A percentile compares a stretch with the other conserved stretches of the same genome.
Conservation (phyloP, 768 basidiomycete species). For the Ramaria rubella region DNA sequence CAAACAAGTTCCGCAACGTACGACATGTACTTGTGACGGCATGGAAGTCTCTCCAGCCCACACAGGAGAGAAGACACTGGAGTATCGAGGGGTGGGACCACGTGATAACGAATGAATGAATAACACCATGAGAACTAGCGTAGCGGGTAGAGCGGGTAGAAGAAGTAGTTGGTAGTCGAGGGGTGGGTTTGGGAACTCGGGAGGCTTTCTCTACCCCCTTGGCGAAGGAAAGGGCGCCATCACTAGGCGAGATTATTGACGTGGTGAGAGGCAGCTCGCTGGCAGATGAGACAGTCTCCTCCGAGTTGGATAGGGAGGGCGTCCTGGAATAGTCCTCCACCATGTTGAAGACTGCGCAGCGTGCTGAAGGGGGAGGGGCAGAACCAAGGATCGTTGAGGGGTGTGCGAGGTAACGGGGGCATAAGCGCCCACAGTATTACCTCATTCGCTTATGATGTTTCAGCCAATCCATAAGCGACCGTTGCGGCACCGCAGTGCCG, state of each 20-base stretch:
- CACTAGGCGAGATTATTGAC: background rate
- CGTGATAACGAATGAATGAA: slow-evolving; percentile 14
- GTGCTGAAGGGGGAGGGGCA: background rate
- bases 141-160: background rate
- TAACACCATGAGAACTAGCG: slow-evolving; percentile 1
- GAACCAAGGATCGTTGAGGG: background rate
- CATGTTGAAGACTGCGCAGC: background rate
- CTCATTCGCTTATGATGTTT: too few species aligned
- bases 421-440: too few species aligned
- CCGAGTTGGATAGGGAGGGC: slow-evolving; percentile 10
- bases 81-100: slow-evolving; percentile 31
- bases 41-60: slow-evolving; percentile 36
- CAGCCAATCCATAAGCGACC: too few species aligned
- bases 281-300: slow-evolving; percentile 6
- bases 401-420: background rate
- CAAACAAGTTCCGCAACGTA: slow-evolving; percentile 29
- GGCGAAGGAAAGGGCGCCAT: background rate
- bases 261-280: background rate
- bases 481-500: too few species aligned
- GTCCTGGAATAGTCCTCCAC: slow-evolving; percentile 4
- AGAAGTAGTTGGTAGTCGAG: background rate
- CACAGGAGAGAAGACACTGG: slow-evolving; percentile 23
- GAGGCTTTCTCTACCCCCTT: background rate
- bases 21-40: slow-evolving; percentile 32
- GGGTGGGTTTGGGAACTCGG: background rate